Evolutionary conservation across 176 grass and related monocot genomes (phyloP).

Genomic region (Luzula sylvatica): DNA sequence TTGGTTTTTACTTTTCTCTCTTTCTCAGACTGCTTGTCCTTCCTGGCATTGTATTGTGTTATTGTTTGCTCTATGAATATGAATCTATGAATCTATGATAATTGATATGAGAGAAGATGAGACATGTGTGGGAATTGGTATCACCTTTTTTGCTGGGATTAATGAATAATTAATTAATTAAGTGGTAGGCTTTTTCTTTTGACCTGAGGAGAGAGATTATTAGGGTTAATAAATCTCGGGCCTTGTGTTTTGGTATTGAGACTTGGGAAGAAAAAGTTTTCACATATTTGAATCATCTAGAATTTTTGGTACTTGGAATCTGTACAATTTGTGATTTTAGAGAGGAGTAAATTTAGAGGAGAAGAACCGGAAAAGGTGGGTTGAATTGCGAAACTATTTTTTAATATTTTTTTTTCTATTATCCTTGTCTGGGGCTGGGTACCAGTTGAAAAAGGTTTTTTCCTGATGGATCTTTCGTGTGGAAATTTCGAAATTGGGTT

Average conservation of each 20-base stretch:
- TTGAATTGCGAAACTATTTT: too few species aligned
- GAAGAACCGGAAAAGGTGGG: too few species aligned
- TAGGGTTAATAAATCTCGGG: conserved; percentile 12
- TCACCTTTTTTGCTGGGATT: conserved; percentile 16
- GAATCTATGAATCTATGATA: too few species aligned
- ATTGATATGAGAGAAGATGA: background rate
- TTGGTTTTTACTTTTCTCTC: conserved; percentile 12
- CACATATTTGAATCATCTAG: background rate
- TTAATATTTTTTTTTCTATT: too few species aligned
- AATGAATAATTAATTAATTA: conserved; percentile 4
- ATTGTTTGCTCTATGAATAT: too few species aligned
- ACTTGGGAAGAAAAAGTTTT: background rate
- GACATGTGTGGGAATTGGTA: conserved; percentile 16
- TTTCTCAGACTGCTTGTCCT: background rate
- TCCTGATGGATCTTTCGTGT: conserved; percentile 20
- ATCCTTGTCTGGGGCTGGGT: background rate
- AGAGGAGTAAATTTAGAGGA: too few species aligned
- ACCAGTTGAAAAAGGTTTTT: conserved; percentile 10
- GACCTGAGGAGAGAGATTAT: conserved; percentile 13
- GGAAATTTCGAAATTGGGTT: conserved; percentile 18
- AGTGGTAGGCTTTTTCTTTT: conserved; percentile 32
- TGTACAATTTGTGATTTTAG: too few species aligned
- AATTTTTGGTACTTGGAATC: too few species aligned
- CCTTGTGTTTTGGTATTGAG: background rate
- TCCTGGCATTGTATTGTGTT: too few species aligned